These are phyloP conservation scores for Verticillium isaacii DNA, from an alignment of 2,329 filamentous ascomycete species.

Conservation along the genomic window DNA sequence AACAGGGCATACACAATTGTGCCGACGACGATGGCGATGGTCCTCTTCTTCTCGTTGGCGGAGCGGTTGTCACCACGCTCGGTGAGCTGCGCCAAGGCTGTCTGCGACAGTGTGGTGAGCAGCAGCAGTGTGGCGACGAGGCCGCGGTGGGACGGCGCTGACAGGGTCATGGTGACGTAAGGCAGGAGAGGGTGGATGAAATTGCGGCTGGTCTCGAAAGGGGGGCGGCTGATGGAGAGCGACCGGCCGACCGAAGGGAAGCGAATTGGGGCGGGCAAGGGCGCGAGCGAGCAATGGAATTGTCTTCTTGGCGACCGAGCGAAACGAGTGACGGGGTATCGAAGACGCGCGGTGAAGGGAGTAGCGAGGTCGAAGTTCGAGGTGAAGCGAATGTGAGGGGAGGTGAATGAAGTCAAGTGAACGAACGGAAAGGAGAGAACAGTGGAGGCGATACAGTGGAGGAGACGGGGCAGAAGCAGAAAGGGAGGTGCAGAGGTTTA, in stretches of 20 bases:
- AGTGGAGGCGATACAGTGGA: not conserved
- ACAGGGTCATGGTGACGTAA: not conserved
- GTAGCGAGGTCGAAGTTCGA: not conserved
- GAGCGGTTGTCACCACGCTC: not conserved
- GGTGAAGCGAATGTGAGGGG: not conserved
- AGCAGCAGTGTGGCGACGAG: not conserved
- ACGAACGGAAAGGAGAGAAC: not conserved
- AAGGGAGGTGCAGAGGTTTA: not conserved
- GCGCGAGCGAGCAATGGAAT: not conserved
- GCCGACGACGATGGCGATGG: not conserved
- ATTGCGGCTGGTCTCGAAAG: too few species aligned
- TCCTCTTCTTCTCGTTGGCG: not conserved
- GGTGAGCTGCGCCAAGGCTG: not conserved
- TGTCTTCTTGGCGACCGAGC: not conserved
- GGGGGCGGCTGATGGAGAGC: not conserved
- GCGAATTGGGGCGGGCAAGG: not conserved
- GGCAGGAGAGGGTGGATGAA: not conserved
- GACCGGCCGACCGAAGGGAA: not conserved
- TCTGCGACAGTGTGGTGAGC: not conserved
- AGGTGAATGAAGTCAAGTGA: not conserved
- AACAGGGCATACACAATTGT: not conserved
- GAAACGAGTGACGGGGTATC: not conserved
- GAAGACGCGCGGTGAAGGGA: too few species aligned
- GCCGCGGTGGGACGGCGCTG: not conserved
- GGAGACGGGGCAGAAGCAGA: not conserved